Evolutionary conservation across 2,329 filamentous ascomycete genomes (phyloP).

Genomic region (Colletotrichum godetiae): DNA sequence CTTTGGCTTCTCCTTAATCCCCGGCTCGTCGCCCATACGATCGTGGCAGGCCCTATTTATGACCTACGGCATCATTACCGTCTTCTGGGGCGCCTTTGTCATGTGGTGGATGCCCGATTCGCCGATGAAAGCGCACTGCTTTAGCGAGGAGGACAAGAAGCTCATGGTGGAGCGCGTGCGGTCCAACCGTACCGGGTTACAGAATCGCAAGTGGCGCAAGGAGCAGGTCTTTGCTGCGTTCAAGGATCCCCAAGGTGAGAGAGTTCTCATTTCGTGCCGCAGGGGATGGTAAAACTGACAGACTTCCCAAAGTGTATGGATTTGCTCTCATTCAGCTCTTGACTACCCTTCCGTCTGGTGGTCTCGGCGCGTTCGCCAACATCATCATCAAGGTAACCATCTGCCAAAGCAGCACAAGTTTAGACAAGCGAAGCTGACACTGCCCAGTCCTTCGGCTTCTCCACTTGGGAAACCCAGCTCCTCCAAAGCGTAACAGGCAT

Average conservation of each 20-base stretch:
- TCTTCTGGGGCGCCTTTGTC: conserved; percentile 48
- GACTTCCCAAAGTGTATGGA: conserved; percentile 55
- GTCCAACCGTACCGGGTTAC: conserved; percentile 48
- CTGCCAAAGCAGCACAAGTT: neutral
- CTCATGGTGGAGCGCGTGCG: conserved; percentile 51
- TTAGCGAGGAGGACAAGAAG: conserved; percentile 53
- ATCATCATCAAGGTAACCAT: conserved; percentile 72
- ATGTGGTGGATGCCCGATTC: conserved; percentile 59
- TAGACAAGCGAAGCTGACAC: neutral
- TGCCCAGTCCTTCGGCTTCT: conserved; percentile 68
- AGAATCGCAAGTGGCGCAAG: conserved; percentile 48
- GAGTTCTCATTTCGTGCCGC: neutral
- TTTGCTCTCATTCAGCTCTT: conserved; percentile 75
- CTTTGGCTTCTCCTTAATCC: conserved; percentile 47
- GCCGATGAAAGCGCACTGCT: conserved; percentile 62
- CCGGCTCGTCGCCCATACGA: conserved; percentile 42
- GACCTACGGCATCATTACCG: conserved; percentile 51
- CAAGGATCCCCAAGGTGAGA: conserved; percentile 42
- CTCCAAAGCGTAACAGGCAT: conserved; percentile 80
- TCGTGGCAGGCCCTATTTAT: conserved; percentile 57
- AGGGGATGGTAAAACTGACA: too few species aligned
- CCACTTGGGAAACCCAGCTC: conserved; percentile 74
- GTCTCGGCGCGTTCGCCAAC: conserved; percentile 78
- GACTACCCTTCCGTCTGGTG: conserved; percentile 79
- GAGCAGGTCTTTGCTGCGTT: conserved; percentile 52